Evolutionary conservation across 768 basidiomycete genomes (phyloP).

Genomic region (Tubosaeta brunneosetosa): DNA sequence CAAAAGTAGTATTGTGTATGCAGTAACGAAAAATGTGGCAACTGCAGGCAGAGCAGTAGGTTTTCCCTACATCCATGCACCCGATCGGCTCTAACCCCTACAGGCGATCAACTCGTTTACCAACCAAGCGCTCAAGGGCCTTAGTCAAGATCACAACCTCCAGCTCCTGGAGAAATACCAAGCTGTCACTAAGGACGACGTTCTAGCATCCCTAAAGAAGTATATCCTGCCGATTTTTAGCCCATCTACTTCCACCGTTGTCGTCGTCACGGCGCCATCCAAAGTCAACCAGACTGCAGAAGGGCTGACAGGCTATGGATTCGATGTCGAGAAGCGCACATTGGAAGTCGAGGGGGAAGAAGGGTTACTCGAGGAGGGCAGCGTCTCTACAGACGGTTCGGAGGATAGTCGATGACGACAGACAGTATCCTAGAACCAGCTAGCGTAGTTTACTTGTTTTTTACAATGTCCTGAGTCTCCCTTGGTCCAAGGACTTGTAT

Average conservation of each 20-base stretch:
- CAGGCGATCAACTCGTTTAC: conserved; percentile 80
- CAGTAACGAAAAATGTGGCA: conserved; percentile 73
- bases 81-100: conserved; percentile 4
- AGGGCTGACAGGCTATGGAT: conserved; percentile 65
- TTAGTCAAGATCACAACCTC: conserved; percentile 68
- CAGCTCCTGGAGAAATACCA: conserved; percentile 77
- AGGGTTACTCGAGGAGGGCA: conserved; percentile 32
- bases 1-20: conserved; percentile 87
- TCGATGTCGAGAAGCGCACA: conserved; percentile 67
- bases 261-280: conserved; percentile 78
- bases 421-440: neutral
- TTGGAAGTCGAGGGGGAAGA: conserved; percentile 58
- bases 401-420: conserved; percentile 13
- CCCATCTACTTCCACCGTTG: conserved; percentile 67
- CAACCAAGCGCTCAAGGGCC: conserved; percentile 87
- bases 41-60: conserved; percentile 85
- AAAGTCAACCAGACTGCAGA: conserved; percentile 69
- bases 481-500: conserved; percentile 54
- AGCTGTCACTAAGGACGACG: conserved; percentile 73
- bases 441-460: neutral
- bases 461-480: neutral
- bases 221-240: conserved; percentile 86
- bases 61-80: conserved; percentile 4
- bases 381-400: conserved; percentile 31
- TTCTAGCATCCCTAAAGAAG: conserved; percentile 60